Evolutionary conservation across 1,139 yeast genomes (phyloP), one percentile per base, ranked within the genome.

Genomic region (Hansenula lynferdii): DNA sequence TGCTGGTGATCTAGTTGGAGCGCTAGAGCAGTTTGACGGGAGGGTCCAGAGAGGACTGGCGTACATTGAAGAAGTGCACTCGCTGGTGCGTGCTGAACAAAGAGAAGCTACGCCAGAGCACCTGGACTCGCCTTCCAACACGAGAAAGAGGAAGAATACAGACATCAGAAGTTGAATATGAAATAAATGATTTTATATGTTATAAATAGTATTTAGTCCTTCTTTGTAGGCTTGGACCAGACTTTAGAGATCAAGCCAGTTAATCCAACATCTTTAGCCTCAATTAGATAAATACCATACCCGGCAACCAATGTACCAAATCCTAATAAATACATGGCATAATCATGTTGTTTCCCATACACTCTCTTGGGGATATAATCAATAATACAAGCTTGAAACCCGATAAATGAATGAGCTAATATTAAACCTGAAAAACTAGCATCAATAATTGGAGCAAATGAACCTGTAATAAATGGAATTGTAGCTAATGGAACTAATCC

Each of bases 301-400:
- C 74, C 75, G 10, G 83, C 77, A 33, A 80, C 62, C 23, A 69
- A 61, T 7, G 87, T 69, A 40, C 94, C 94, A 14, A 80, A 63
- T 24, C 77, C 66, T 58, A 85, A 70, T 49, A 82, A 58, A 54
- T 74, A 72, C 67, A 73, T 65, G 44, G 89, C 89, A 48, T 68
- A 67, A 48, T 69, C 69, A 62, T 82, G 80, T 70, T 73, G 76
- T 27, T 69, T 60, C 31, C 92, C 92, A 55, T 80, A 85, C 16
- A 80, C 85, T 65, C 95, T 71, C 48, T 67, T 60, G 30, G 89
- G 89, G 40, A 85, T 79, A 64, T 85, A 85, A 62, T 85, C 95
- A 42, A 77, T 77, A 50, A 85, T 83, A 70, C 94, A 84, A 35
- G 85, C 68, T 61, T 81, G 81, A 67, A 83, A 75, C 24, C 92